Percentiles rank a stretch among this genome's conserved stretches.
Evolutionary conservation across 2,329 filamentous ascomycete species (phyloP).

Genomic region (Pseudogymnoascus sp.): DNA sequence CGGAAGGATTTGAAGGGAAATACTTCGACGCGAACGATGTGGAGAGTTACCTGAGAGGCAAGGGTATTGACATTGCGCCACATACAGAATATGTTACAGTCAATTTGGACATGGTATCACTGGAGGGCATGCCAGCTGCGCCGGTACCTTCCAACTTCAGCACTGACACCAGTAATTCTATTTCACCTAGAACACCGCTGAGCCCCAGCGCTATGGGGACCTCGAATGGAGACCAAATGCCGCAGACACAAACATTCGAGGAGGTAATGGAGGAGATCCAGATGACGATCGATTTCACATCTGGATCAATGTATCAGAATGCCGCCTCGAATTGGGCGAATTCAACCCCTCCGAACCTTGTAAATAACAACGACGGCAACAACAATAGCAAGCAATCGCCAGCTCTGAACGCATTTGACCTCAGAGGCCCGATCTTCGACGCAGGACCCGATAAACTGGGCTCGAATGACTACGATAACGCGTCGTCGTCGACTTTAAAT

Average conservation of each 20-base stretch:
- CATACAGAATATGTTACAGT: conserved; percentile 54
- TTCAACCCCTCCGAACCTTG: not conserved
- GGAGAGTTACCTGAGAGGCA: conserved; percentile 62
- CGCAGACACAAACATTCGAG: not conserved
- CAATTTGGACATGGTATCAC: conserved; percentile 42
- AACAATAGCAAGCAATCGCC: not conserved
- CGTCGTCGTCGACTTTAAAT: not conserved
- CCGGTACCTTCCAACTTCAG: not conserved
- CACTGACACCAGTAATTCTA: not conserved
- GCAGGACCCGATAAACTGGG: not conserved
- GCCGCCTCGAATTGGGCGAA: not conserved
- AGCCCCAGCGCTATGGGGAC: not conserved
- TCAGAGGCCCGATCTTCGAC: not conserved
- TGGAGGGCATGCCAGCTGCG: not conserved
- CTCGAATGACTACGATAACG: not conserved
- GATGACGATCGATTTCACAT: conserved; percentile 6
- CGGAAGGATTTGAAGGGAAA: conserved; percentile 62
- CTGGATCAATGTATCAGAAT: not conserved
- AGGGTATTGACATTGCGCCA: conserved; percentile 57
- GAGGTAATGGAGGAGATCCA: conserved; percentile 6
- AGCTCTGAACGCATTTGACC: not conserved
- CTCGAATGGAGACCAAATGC: not conserved
- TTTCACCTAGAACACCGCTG: not conserved
- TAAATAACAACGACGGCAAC: not conserved
- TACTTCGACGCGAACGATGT: conserved; percentile 76